Base-by-base conservation (phyloP, 106 monocot genomes). In the Allium fistulosum region DNA sequence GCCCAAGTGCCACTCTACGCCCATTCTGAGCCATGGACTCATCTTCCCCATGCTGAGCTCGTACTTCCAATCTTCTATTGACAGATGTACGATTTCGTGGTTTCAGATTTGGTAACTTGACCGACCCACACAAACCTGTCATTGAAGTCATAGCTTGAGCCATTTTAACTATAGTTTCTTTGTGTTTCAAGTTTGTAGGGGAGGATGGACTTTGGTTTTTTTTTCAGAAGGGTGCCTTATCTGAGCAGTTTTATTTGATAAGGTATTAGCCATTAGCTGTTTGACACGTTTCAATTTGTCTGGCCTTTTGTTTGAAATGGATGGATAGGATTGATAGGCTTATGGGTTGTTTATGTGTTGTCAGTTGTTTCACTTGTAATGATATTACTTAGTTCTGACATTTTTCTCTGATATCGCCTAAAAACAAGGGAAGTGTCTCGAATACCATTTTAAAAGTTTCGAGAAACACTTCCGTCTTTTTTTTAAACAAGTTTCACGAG, bases 61-160 rank as follows among this genome's bases (percentile, higher is more conserved):
- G 59, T 46, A 92, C 63, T 22, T 59, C 63, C 11, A 56, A 27
- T 27, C 71, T 71, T 26, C 61, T n/a, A 27, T 61, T 67, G 7
- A 66, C 28, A 83, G 28, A 49, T 85, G 85, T 70, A 82, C 73
- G 76, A 82, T 85, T n/a, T 86, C 83, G 17, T 86, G 83, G 13
- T 86, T 68, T 15, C 81, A 83, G 0, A 72, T 85, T 37, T 0
- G 37, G 37, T 37, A 37, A 37, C 61, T 79, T 87, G 5, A 90
- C 74, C 50, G 86, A 78, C 57, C 90, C 83, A 17, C 75, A 67
- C 49, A 94, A 72, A 58, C 83, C 85, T 45, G 88, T 74, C 91
- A 91, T 88, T 8, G 91, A 94, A 69, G 94, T 84, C 82, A 94
- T 84, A 47, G 86, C 79, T 70, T 83, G 84, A 26, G 79, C 83